Base-by-base conservation (phyloP, 176 grass and related monocot genomes). In the Cenchrus fungigraminus region DNA sequence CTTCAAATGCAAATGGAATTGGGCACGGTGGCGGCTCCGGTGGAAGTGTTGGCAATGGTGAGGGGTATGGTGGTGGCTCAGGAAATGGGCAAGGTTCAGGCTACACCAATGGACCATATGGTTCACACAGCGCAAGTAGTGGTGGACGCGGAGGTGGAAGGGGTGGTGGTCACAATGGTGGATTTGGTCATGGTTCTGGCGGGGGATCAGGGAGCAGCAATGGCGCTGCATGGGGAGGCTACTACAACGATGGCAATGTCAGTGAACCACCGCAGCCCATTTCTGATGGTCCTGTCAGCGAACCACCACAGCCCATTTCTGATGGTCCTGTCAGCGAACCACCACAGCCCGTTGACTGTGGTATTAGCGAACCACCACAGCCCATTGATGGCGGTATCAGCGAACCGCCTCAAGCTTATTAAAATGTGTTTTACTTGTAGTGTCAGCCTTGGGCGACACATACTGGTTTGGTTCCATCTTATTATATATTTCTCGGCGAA, bases 141-240 rank as follows among this genome's bases (percentile, higher is more conserved):
- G 45, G 20, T 12, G 84, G 76, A 1, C 9, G 13, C 1, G 84
- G 84, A 19, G 68, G 66, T 13, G 84, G 67, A 25, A 12, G 32
- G 0, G 84, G 29, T 3, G 46, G 57, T 51, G 84, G 84, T 49
- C 57, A 17, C 0, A 2, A 86, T 15, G 76, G 68, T 53, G 84
- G 84, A n/a, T 86, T 64, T 80, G 84, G 56, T 25, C 8, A 2
- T 53, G 68, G 67, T 20, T 43, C 8, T 9, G 84, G 84, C 12
- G 68, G 19, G 9, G 76, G 84, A 9, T 43, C 67, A 0, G 68
- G 84, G 4, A 54, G 1, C 46, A 73, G 76, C 11, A 8, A 4
- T n/a, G 56, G 76, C 1, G 3, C 12, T 28, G 9, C 66, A 43
- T 15, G 55, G 16, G 25, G 44, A 1, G 54, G 58, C 8, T 60